These are phyloP conservation scores for Metschnikowia noctiluminum DNA, from an alignment of 805 yeast genomes.

Conservation along the genomic window DNA sequence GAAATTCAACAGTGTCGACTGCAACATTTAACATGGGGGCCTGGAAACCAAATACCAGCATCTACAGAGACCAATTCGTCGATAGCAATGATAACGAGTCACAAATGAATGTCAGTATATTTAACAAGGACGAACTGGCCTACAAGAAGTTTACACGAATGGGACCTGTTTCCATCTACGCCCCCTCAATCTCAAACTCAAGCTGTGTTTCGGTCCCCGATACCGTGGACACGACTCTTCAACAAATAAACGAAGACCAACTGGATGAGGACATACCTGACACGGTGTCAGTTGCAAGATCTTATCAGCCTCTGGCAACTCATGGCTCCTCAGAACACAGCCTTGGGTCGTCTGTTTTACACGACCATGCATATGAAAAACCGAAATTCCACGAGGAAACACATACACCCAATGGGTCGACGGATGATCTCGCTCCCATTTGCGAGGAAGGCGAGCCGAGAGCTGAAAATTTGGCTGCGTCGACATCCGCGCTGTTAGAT, in stretches of 20 bases:
- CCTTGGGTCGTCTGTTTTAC: conserved; percentile 13
- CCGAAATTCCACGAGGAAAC: conserved; percentile 15
- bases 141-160: conserved; percentile 34
- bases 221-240: conserved; percentile 36
- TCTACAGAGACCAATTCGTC: conserved; percentile 47
- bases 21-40: conserved; percentile 45
- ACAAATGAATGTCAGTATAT: conserved; percentile 15
- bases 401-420: conserved; percentile 6
- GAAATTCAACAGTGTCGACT: conserved; percentile 30
- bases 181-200: conserved; percentile 8
- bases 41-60: conserved; percentile 59
- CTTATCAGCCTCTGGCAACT: conserved; percentile 3
- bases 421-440: conserved; percentile 2
- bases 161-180: conserved; percentile 19
- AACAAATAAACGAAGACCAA: conserved; percentile 32
- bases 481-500: not conserved
- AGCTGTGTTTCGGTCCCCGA: conserved; percentile 34
- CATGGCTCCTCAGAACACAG: conserved; percentile 4
- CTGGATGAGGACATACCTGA: conserved; percentile 19
- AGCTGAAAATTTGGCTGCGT: not conserved
- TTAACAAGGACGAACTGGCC: conserved; percentile 21
- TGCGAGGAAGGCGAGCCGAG: conserved; percentile 2
- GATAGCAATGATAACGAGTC: conserved; percentile 42
- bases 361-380: conserved; percentile 11
- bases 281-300: conserved; percentile 7